A percentile compares a stretch with the other conserved stretches of the same genome.
Conservation (phyloP, 768 basidiomycete genomes). For the Gloeostereum incarnatum region DNA sequence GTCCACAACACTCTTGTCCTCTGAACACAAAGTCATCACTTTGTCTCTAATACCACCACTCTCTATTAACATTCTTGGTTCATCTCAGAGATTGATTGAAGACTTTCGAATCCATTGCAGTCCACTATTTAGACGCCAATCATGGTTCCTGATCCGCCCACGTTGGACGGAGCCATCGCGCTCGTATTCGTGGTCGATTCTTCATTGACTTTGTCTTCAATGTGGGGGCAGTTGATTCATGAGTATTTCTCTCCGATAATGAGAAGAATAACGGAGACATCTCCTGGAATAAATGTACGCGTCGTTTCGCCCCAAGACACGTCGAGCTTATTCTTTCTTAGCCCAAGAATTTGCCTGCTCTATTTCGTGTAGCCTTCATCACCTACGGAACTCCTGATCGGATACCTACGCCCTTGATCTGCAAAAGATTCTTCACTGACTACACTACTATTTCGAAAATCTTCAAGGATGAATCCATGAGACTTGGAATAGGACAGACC, state of each 20-base stretch:
- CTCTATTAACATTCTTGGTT: too few relatives aligned
- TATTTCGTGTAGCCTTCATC: conserved; percentile 37
- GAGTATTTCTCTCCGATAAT: conserved; percentile 45
- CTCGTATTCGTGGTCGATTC: conserved; percentile 55
- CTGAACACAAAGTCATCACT: too few relatives aligned
- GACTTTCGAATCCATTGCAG: too few relatives aligned
- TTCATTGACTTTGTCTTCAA: conserved; percentile 39
- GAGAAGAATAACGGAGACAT: conserved; percentile 37
- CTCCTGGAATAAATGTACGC: conserved; percentile 30
- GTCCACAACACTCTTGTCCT: too few relatives aligned
- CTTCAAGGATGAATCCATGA: conserved; percentile 30
- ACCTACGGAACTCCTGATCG: conserved; percentile 56
- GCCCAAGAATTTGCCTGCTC: conserved; percentile 1
- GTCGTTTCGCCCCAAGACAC: conserved; percentile 12
- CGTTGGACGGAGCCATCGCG: conserved; percentile 19
- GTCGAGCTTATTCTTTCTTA: not conserved
- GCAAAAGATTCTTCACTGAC: conserved; percentile 48
- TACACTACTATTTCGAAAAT: conserved; percentile 28
- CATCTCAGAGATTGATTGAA: too few relatives aligned
- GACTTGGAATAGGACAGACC: conserved; percentile 50
- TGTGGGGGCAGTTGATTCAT: conserved; percentile 38
- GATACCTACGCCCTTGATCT: conserved; percentile 42
- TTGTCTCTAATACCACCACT: too few relatives aligned
- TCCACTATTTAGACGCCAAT: too few relatives aligned
- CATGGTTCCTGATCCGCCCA: not conserved